Conservation (phyloP, 108 stramenopile species). For the Aurantiochytrium sp. region DNA sequence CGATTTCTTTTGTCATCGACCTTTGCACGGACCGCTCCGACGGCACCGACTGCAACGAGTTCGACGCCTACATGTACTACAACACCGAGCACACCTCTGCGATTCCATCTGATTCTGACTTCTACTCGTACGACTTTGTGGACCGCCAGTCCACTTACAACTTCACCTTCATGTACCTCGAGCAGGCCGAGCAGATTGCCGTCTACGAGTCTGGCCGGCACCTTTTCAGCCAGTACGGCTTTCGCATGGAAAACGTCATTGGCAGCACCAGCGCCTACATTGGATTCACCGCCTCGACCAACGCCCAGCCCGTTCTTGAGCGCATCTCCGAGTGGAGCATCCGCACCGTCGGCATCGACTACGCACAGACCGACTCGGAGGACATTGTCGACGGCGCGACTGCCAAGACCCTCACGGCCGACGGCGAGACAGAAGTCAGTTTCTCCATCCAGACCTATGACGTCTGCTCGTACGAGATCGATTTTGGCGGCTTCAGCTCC, state of each 20-base stretch:
- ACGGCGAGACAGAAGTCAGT: background rate
- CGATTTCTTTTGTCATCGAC: background rate
- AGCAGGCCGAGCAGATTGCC: background rate
- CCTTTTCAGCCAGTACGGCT: background rate
- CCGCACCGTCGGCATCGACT: background rate
- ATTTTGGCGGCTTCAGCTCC: background rate
- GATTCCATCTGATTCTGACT: background rate
- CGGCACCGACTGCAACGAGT: background rate
- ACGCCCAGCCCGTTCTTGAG: background rate
- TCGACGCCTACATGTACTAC: background rate
- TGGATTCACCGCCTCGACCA: background rate
- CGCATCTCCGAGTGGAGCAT: background rate
- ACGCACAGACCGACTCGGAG: background rate
- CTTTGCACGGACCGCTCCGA: background rate
- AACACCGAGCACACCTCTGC: background rate
- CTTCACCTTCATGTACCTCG: background rate
- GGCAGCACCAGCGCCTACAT: background rate
- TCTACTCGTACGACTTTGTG: background rate
- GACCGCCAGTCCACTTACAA: too few relatives aligned
- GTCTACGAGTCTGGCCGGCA: background rate
- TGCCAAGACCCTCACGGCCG: too few relatives aligned
- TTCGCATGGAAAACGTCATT: background rate
- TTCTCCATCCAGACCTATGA: background rate
- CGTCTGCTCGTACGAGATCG: background rate
- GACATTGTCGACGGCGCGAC: too few relatives aligned